phyloP scores from a whole-genome alignment of 1,284 basidiomycete species.

The Coniophora puteana region DNA sequence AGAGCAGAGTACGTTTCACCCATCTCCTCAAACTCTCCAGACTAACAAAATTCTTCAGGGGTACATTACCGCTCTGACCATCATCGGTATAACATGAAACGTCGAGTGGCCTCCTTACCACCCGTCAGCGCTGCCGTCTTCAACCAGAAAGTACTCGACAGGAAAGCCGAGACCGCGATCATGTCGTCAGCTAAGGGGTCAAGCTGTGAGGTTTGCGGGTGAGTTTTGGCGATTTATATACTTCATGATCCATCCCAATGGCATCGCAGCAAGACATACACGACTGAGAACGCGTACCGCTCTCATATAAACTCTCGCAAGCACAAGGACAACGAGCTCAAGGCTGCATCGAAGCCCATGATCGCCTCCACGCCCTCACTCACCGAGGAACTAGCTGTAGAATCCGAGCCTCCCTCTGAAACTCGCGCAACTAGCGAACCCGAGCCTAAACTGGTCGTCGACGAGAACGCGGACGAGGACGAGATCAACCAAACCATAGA shows the following conservation, averaged over 20 bases:
- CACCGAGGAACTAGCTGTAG: conserved; percentile 9
- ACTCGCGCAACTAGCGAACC: not conserved
- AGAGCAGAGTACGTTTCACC: conserved; percentile 72
- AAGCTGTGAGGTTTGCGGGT: conserved; percentile 85
- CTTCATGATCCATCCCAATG: conserved; percentile 1
- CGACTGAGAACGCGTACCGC: conserved; percentile 85
- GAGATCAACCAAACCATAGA: conserved; percentile 62
- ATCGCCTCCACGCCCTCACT: conserved; percentile 6
- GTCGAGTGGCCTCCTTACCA: conserved; percentile 87
- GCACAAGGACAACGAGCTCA: conserved; percentile 81
- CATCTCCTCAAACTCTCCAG: conserved; percentile 8
- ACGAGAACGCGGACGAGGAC: conserved; percentile 41
- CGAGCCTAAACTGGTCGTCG: conserved; percentile 24
- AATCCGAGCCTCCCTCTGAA: conserved; percentile 11
- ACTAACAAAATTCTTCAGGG: conserved; percentile 39
- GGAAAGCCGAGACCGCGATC: conserved; percentile 70
- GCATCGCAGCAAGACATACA: conserved; percentile 78
- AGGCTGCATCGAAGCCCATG: conserved; percentile 32
- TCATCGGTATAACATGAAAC: conserved; percentile 98
- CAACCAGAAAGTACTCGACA: conserved; percentile 88
- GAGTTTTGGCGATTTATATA: conserved; percentile 17
- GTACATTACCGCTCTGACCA: conserved; percentile 92
- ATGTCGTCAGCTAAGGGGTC: conserved; percentile 62
- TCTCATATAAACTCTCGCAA: conserved; percentile 90
- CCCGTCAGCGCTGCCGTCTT: conserved; percentile 82